Percentiles rank a stretch among this genome's conserved stretches.
Conservation (phyloP, 2,329 filamentous ascomycete species). For the Apiospora marii region DNA sequence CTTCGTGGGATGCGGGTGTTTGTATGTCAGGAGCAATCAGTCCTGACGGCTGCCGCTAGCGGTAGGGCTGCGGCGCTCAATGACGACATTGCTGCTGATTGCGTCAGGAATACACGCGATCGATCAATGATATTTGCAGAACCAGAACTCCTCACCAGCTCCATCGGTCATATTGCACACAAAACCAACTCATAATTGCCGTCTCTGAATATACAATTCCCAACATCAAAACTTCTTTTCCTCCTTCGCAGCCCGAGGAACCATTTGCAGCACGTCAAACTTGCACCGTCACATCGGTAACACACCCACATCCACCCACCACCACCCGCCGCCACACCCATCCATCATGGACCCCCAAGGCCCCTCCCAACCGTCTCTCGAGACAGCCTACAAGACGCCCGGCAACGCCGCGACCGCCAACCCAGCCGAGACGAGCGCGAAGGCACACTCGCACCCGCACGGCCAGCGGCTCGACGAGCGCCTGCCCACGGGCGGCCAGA, state of each 20-base stretch:
- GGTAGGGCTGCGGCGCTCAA: slow-evolving; percentile 17
- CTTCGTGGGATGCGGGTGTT: background rate
- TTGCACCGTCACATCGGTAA: background rate
- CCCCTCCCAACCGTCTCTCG: slow-evolving; percentile 37
- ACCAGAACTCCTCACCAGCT: background rate
- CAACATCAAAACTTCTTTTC: background rate
- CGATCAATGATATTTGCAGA: background rate
- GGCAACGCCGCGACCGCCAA: slow-evolving; percentile 39
- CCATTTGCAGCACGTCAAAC: background rate
- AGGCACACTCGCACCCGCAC: slow-evolving; percentile 28
- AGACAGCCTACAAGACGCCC: slow-evolving; percentile 37
- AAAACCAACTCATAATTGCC: background rate
- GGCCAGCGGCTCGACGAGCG: slow-evolving; percentile 33
- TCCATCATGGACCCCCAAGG: slow-evolving; percentile 39
- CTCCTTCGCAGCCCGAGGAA: background rate
- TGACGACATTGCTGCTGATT: slow-evolving; percentile 16
- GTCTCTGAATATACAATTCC: background rate
- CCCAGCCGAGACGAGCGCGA: slow-evolving; percentile 35
- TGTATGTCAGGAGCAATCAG: background rate
- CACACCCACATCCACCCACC: background rate
- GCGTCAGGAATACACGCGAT: slow-evolving; percentile 18
- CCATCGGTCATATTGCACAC: background rate
- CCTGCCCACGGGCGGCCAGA: slow-evolving; percentile 28
- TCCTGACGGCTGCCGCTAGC: slow-evolving; percentile 2
- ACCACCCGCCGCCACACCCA: background rate